These are phyloP conservation scores for Cercospora sp. DNA, from an alignment of 2,329 filamentous ascomycete species.

Conservation along the genomic window DNA sequence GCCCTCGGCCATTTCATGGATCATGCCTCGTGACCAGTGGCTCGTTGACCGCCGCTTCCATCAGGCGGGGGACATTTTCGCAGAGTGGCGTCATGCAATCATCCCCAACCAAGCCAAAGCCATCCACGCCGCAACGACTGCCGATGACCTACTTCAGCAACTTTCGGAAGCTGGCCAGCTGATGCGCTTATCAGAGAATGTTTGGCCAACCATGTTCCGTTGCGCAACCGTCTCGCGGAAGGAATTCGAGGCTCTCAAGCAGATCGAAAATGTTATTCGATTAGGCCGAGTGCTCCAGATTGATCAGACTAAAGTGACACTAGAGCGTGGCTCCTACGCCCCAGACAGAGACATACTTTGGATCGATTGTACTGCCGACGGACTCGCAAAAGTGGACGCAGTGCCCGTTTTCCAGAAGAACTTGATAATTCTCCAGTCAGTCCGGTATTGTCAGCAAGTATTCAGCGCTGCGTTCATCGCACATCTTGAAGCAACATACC, in stretches of 20 bases:
- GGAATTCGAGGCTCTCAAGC: constrained; percentile 4
- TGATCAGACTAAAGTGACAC: constrained; percentile 7
- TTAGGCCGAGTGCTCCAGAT: constrained; percentile 20
- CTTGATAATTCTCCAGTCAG: constrained; percentile 26
- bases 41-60: constrained; percentile 21
- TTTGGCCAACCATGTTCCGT: constrained; percentile 24
- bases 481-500: constrained; percentile 25
- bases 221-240: constrained; percentile 26
- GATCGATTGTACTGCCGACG: constrained; percentile 28
- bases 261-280: constrained; percentile 23
- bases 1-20: constrained; percentile 26
- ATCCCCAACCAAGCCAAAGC: constrained; percentile 9
- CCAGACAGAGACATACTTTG: constrained; percentile 20
- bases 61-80: constrained; percentile 1
- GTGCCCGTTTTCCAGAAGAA: constrained; percentile 21
- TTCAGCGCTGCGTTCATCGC: constrained; percentile 30
- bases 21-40: constrained; percentile 30
- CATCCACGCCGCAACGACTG: constrained; percentile 10
- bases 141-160: constrained; percentile 15
- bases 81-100: neutral
- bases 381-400: constrained; percentile 16
- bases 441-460: constrained; percentile 28
- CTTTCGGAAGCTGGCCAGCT: constrained; percentile 9
- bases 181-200: constrained; percentile 12
- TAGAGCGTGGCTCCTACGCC: constrained; percentile 16